Evolutionary conservation across 768 basidiomycete species (phyloP), one percentile per base, ranked within the genome.

Genomic region (Butyriboletus loyo): DNA sequence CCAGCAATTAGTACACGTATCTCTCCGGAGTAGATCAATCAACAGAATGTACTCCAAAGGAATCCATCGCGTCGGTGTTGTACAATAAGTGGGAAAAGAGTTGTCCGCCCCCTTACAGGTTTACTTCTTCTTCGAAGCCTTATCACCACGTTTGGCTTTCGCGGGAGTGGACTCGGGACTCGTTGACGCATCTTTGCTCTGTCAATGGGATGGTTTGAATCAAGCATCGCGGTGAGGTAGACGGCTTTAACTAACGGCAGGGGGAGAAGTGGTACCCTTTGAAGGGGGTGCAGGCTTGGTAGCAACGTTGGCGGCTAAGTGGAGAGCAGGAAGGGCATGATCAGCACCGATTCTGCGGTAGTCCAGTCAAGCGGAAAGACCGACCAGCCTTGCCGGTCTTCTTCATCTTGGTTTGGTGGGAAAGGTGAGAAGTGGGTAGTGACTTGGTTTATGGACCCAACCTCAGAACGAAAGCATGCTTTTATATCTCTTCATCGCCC

Each of bases 51-150:
- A 11, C 47, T 34, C 42, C 48, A n/a, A 37, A 15, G 19, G 14
- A 36, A 32, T 46, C 27, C 43, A 52, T 36, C 41, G 45, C 37
- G 38, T 55, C 6, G 19, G 36, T 43, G 43, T 46, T 27, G 41
- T 64, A 56, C 38, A 49, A 42, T 2, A 34, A 6, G 15, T 15
- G 41, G 34, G n/a, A 37, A 11, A n/a, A 32, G 19, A 25, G 25
- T 31, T n/a, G 46, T 25, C 34, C 31, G 25, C 5, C 30, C 30
- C 30, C 13, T 8, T n/a, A 4, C 9, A 50, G 21, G 38, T 54
- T 58, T 57, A 68, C 57, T 68, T 68, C 62, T 69, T 69, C 67
- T 71, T 69, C 10, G 55, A 36, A 2, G 27, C 57, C 56, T 69
- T 69, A 30, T 41, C 58, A 14, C 59, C 54, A n/a, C 55, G 42